phyloP scores from a whole-genome alignment of 345 rosid genomes.

The Eucalyptus sp. region DNA sequence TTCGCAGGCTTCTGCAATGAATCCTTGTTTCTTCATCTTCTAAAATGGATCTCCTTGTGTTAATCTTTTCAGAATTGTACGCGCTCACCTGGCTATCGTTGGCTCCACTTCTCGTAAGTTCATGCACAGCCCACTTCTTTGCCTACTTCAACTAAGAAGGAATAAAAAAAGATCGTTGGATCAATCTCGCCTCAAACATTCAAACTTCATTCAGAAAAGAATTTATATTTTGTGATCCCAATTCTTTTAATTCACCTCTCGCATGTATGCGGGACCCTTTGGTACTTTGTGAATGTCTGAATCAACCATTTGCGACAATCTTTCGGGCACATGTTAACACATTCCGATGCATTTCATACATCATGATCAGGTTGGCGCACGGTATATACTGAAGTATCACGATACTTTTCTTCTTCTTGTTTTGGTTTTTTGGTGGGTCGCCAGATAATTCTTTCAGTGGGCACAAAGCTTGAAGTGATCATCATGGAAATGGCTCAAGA shows the following conservation, averaged over 20 bases:
- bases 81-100: constrained; percentile 29
- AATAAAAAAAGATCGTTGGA: not conserved
- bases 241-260: not conserved
- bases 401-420: not conserved
- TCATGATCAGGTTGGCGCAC: not conserved
- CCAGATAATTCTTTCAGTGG: constrained; percentile 43
- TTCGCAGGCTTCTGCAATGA: not conserved
- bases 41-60: not conserved
- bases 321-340: not conserved
- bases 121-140: not conserved
- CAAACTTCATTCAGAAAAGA: not conserved
- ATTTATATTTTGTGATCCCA: not conserved
- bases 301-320: not conserved
- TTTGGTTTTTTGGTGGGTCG: not conserved
- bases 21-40: not conserved
- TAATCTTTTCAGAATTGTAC: constrained; percentile 27
- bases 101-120: constrained; percentile 26
- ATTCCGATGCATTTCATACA: not conserved
- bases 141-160: not conserved
- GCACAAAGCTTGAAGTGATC: constrained; percentile 40
- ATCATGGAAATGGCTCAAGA: constrained; percentile 50
- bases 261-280: not conserved
- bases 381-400: not conserved
- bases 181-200: not conserved
- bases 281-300: not conserved